A percentile compares a stretch with the other conserved stretches of the same genome.
Conservation (phyloP, 2,329 filamentous ascomycete genomes). For the Monosporascus sp. region DNA sequence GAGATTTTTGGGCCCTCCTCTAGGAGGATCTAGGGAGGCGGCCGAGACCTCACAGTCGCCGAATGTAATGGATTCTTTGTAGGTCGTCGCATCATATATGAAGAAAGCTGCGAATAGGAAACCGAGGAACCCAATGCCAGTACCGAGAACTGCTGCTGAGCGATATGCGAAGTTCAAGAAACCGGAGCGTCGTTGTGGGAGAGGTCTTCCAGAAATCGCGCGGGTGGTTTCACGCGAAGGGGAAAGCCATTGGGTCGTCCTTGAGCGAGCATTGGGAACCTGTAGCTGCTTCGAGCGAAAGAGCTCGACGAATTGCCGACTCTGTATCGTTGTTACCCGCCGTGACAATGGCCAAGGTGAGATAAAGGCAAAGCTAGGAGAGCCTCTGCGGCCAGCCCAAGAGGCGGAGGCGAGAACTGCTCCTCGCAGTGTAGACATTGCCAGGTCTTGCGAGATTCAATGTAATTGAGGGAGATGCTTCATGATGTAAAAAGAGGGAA, state of each 20-base stretch:
- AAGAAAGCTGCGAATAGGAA: conserved; percentile 78
- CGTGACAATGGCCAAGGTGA: conserved; percentile 3
- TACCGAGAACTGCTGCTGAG: conserved; percentile 67
- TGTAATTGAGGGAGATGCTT: neutral
- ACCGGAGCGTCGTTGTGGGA: conserved; percentile 44
- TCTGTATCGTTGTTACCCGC: conserved; percentile 4
- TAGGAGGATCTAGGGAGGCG: conserved; percentile 72
- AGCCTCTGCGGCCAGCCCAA: conserved; percentile 13
- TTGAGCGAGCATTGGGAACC: conserved; percentile 4
- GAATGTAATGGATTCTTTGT: conserved; percentile 63
- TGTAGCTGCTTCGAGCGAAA: conserved; percentile 9
- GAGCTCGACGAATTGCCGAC: conserved; percentile 15
- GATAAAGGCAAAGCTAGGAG: conserved; percentile 10
- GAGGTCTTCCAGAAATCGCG: conserved; percentile 47
- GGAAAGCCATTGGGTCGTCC: conserved; percentile 14
- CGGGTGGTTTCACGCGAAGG: conserved; percentile 27
- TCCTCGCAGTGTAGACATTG: conserved; percentile 20
- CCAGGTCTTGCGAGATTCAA: neutral
- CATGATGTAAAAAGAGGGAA: neutral
- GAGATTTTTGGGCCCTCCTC: conserved; percentile 89
- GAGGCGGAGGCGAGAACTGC: conserved; percentile 15
- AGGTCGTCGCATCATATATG: conserved; percentile 88
- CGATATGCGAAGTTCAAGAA: conserved; percentile 60
- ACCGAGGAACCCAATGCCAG: conserved; percentile 67
- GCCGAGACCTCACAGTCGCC: conserved; percentile 80